Conservation (phyloP, 192 early-diverging fungal species). For the Podochytrium sp. region DNA sequence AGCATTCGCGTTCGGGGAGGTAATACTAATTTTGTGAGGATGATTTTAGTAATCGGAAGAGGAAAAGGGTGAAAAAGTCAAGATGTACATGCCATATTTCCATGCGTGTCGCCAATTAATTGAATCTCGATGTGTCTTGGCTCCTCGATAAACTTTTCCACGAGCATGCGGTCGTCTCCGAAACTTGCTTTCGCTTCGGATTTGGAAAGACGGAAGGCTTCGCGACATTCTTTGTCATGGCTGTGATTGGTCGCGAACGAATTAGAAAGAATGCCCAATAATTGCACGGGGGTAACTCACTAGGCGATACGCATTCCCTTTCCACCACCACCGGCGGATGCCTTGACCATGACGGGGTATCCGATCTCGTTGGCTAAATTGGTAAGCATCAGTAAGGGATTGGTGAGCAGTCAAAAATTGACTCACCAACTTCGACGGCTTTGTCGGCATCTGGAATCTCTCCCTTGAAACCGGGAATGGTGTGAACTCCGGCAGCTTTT, state of each 20-base stretch:
- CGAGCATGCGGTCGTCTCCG: conserved; percentile 85
- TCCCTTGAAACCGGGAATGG: conserved; percentile 89
- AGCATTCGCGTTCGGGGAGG: conserved; percentile 95
- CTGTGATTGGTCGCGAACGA: conserved; percentile 92
- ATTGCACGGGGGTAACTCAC: conserved; percentile 45
- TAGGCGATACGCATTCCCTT: conserved; percentile 97
- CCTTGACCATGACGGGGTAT: conserved; percentile 99
- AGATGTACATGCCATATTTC: conserved; percentile 92
- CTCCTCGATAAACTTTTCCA: conserved; percentile 91
- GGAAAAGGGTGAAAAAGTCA: conserved; percentile 78
- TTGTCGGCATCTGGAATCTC: conserved; percentile 75
- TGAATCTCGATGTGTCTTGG: conserved; percentile 98
- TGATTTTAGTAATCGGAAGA: not conserved
- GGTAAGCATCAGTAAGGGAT: not conserved
- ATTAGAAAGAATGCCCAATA: not conserved
- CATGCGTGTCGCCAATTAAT: conserved; percentile 93
- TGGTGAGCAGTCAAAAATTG: not conserved
- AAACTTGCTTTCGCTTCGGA: conserved; percentile 83
- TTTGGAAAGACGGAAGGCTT: conserved; percentile 78
- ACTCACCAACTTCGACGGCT: conserved; percentile 69
- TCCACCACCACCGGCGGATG: conserved; percentile 95
- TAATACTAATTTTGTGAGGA: conserved; percentile 68
- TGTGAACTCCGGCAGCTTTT: conserved; percentile 82
- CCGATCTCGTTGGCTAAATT: conserved; percentile 83
- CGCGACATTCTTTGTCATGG: conserved; percentile 77